Base-by-base conservation (phyloP, 2,329 filamentous ascomycete genomes). In the Cercospora citrullina region DNA sequence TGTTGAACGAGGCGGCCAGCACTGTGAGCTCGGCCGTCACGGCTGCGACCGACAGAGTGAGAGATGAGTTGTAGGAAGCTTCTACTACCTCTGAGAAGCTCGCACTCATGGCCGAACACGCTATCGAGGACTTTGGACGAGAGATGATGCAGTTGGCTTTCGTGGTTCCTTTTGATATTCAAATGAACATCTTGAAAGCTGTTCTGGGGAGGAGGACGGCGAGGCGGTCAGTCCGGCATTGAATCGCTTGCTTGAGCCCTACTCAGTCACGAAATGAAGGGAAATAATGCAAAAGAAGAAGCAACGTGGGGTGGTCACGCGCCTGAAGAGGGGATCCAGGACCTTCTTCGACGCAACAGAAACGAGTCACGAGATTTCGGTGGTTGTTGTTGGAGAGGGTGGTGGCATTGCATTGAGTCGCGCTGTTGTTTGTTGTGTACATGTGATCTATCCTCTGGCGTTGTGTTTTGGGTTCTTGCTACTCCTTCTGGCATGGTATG, bases 1-100 rank as follows among this genome's bases (percentile, higher is more conserved):
- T 75, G 5, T 77, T 73, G 7, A 69, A 75, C 1, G 77, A 73
- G 6, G 73, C 72, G 5, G 72, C 73, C 0, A 74, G 76, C 61
- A 76, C 72, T 51, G 45, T 51, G 21, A 51, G 45, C 5, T 51
- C 45, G 10, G 45, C 45, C 23, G 45, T 51, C 12, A 51, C 45
- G 9, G 45, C 45, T 51, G 45, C 45, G 45, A 51, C 18, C 12
- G 45, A 51, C 45, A 51, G 45, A 23, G 45, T 51, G 18, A 51
- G 45, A 26, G 45, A 51, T 7, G 45, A 51, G 45, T 14, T 51
- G 45, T 51, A 51, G 45, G 45, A 26, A 51, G 45, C 45, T 14
- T 51, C 45, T 26, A 51, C 45, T 23, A 26, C 21, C 45, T 51
- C 45, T 51, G 45, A 51, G 45, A 51, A 51, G 45, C 12, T 51